Conservation (phyloP, 495 filamentous ascomycete species). For the Letharia lupina region DNA sequence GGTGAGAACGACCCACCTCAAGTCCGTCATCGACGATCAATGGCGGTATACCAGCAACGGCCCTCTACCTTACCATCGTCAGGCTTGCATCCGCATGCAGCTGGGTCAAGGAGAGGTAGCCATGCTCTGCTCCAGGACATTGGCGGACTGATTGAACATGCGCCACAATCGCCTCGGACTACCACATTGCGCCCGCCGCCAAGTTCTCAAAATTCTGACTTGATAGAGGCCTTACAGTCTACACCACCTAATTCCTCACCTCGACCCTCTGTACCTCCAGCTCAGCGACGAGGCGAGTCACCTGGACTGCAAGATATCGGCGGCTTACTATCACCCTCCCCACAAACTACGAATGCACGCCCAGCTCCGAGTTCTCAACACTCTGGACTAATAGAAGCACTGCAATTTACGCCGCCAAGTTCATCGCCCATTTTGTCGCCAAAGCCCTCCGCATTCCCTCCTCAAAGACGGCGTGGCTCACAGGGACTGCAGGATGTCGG, state of each 20-base stretch:
- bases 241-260: constrained; percentile 24
- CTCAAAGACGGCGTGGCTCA: constrained; percentile 20
- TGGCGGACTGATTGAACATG: constrained; percentile 38
- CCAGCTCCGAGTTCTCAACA: constrained; percentile 15
- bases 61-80: constrained; percentile 10
- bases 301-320: constrained; percentile 49
- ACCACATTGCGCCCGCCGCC: constrained; percentile 14
- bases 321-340: constrained; percentile 37
- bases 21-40: constrained; percentile 15
- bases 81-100: neutral
- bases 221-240: constrained; percentile 33
- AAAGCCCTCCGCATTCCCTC: constrained; percentile 20
- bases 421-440: constrained; percentile 24
- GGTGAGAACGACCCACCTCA: constrained; percentile 22
- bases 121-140: constrained; percentile 51
- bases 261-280: constrained; percentile 20
- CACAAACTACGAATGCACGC: constrained; percentile 19
- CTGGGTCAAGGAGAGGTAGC: constrained; percentile 31
- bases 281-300: constrained; percentile 22
- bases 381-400: constrained; percentile 32
- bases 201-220: constrained; percentile 26
- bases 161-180: constrained; percentile 24
- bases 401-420: constrained; percentile 28
- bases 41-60: constrained; percentile 16
- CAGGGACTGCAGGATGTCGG: constrained; percentile 48